Base-by-base conservation (phyloP, 768 basidiomycete species). In the Leccinellum albellum region DNA sequence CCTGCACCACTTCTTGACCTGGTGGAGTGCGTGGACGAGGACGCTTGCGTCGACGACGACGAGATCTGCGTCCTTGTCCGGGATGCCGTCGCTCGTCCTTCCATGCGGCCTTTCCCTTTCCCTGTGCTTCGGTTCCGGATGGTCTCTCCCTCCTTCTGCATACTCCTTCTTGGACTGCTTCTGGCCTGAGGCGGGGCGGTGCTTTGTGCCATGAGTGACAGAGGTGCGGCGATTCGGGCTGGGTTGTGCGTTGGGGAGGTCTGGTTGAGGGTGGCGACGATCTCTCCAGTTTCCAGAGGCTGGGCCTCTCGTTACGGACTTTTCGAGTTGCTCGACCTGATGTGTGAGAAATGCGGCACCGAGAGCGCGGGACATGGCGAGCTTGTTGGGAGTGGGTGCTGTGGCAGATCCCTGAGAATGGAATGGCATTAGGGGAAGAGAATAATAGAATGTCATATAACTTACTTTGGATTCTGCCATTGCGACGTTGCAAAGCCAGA, bases 311-410 rank as follows among this genome's bases (percentile, higher is more conserved):
- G 78, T 74, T 20, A 91, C 87, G 0, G 85, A 78, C 72, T 88
- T 87, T 75, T 94, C 91, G 53, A 94, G 85, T 66, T 92, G 88
- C 63, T 92, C 89, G 45, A 94, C 91, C 65, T 94, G 90, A 64
- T 94, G 91, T 61, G 81, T 88, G 57, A 94, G 81, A 69, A 92
- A 92, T 3, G 91, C 91, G 28, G 91, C 90, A 20, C 91, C 91
- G 37, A 94, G 82, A 1, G 91, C 91, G 60, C 86, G 83, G 55
- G 91, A 92, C 88, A 94, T 89, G 56, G 89, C 89, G 42, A 88
- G 70, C 70, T 87, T 88, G 72, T 81, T 84, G 29, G 76, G 67
- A 32, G 70, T 69, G 51, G 73, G 53, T 15, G 61, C 31, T n/a
- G 70, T 52, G 55, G 64, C 55, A 50, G 68, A 60, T 15, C 60